Base-by-base conservation (phyloP, 805 yeast genomes). In the Wickerhamomyces rabaulensis region DNA sequence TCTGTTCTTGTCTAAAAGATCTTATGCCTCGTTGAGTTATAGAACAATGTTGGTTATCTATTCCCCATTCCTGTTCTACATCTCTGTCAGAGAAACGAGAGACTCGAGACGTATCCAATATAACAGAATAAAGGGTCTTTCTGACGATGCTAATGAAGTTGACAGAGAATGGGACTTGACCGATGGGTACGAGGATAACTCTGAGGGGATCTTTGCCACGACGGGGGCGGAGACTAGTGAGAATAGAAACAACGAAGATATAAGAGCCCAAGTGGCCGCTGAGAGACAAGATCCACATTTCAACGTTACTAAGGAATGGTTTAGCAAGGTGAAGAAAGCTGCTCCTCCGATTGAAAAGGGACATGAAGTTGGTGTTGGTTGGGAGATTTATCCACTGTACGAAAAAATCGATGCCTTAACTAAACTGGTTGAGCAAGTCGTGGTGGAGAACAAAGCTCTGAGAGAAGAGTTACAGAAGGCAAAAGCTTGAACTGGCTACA, bases 101-200 rank as follows among this genome's bases (percentile, higher is more conserved):
- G 74, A 70, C 29, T 94, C 96, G 1, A 76, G 79, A 54, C 69
- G 94, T 56, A 81, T 88, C 19, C 74, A 72, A 44, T 87, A 84
- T 63, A 88, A 88, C 63, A 71, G 95, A 51, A 66, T 74, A 46
- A 75, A 73, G 52, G 78, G 80, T 2, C 63, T 79, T 17, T 69
- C 85, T 0, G 95, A 88, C 61, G 96, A 88, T 64, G 87, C 89
- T 19, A 87, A 86, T 60, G 92, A 85, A 58, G 56, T 69, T 19
- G 87, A 88, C 57, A 75, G 82, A 8, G 91, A 84, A 56, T 88
- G 96, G 95, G 88, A 85, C 52, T 70, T 88, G 54, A 76, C 84
- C 8, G 95, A 87, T 64, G 96, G 95, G 0, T 87, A 67, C 46
- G 64, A 67, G 27, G 74, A 68, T 39, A 52, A 57, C 16, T 61